Conservation (phyloP, 352 stramenopile genomes). For the Pilasporangium apinafurcum region DNA sequence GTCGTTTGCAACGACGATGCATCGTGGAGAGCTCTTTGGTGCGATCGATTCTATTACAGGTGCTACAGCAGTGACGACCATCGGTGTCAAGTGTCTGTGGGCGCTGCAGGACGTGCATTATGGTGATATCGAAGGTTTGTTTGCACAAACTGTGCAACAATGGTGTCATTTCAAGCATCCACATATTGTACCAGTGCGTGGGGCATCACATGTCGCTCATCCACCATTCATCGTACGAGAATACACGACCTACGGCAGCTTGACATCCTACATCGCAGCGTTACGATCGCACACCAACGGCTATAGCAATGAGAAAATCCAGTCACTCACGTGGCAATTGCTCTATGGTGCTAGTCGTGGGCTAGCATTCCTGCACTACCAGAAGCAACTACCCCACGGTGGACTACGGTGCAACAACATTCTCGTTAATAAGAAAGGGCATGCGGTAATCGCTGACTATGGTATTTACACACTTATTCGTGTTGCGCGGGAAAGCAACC, state of each 20-base stretch:
- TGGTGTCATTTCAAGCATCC: conserved; percentile 52
- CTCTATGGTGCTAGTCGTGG: conserved; percentile 54
- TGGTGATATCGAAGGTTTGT: conserved; percentile 46
- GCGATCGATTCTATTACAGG: conserved; percentile 27
- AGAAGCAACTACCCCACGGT: conserved; percentile 43
- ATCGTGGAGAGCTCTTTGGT: conserved; percentile 48
- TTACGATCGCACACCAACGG: conserved; percentile 29
- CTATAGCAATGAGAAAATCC: conserved; percentile 22
- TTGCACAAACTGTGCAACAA: conserved; percentile 31
- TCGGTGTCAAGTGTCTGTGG: conserved; percentile 49
- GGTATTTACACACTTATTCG: conserved; percentile 34
- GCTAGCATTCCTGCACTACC: conserved; percentile 56
- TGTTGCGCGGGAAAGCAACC: conserved; percentile 25
- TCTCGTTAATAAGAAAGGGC: conserved; percentile 62
- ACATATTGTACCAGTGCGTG: conserved; percentile 53
- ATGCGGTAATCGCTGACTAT: conserved; percentile 51
- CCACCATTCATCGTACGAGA: conserved; percentile 53
- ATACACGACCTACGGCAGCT: conserved; percentile 48
- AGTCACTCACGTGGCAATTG: conserved; percentile 44
- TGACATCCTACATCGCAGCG: conserved; percentile 41
- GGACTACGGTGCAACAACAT: conserved; percentile 63
- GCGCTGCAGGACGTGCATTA: conserved; percentile 28
- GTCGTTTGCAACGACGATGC: conserved; percentile 39
- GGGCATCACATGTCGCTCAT: conserved; percentile 37
- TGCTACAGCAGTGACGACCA: conserved; percentile 8